These are phyloP conservation scores for Globisporangium sylvaticum DNA, from an alignment of 352 stramenopile species.

Conservation along the genomic window DNA sequence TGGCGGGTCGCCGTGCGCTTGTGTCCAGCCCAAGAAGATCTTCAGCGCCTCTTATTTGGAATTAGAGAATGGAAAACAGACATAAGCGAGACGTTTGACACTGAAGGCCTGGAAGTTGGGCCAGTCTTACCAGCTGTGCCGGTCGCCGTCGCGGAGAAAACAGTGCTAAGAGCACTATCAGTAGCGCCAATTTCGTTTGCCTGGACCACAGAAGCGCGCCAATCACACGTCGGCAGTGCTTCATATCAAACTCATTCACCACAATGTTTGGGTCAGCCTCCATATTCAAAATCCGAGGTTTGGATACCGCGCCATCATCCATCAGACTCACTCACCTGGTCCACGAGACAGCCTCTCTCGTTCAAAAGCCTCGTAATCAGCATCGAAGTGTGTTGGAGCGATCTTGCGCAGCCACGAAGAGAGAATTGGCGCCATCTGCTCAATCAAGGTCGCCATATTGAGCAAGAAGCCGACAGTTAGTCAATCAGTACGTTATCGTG, in stretches of 20 bases:
- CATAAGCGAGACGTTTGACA: neutral
- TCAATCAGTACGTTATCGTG: neutral
- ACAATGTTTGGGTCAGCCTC: neutral
- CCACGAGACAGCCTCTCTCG: neutral
- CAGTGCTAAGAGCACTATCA: slow-evolving; percentile 5
- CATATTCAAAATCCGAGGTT: neutral
- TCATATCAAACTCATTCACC: neutral
- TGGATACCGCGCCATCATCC: neutral
- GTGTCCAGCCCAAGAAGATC: no score
- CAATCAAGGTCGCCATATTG: no score
- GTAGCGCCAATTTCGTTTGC: slow-evolving; percentile 20
- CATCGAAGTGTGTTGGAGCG: neutral
- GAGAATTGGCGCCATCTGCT: slow-evolving; percentile 6
- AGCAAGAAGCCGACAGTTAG: no score
- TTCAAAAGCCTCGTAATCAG: slow-evolving; percentile 2
- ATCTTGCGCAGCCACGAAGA: neutral
- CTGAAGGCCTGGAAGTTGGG: neutral
- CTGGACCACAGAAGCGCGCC: slow-evolving; percentile 19
- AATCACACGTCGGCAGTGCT: slow-evolving; percentile 11
- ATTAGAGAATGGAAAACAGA: neutral
- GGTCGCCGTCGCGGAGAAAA: neutral
- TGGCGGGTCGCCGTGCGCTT: no score
- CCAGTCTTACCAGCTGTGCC: neutral
- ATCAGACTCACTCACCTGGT: neutral
- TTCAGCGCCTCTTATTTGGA: no score